phyloP scores from a whole-genome alignment of 2,329 filamentous ascomycete species.

The Cladosporium oxysporum region DNA sequence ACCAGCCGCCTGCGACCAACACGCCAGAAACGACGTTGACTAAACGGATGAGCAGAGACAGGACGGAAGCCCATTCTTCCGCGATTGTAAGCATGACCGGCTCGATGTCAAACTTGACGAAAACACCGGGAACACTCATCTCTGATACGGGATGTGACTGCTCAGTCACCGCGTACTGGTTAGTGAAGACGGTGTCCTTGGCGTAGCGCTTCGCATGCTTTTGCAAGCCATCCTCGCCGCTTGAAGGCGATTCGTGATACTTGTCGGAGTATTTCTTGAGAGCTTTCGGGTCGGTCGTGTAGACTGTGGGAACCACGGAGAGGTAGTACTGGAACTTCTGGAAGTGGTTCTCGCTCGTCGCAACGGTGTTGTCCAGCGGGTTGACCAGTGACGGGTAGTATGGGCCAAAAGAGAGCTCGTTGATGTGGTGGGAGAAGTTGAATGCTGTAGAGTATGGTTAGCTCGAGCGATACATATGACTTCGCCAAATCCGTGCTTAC shows the following conservation, averaged over 20 bases:
- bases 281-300: constrained; percentile 57
- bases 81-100: constrained; percentile 85
- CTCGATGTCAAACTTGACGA: constrained; percentile 99
- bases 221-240: constrained; percentile 38
- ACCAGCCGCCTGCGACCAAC: constrained; percentile 90
- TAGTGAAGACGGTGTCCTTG: constrained; percentile 74
- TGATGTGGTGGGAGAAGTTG: constrained; percentile 97
- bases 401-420: constrained; percentile 94
- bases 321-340: constrained; percentile 98
- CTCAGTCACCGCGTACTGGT: constrained; percentile 96
- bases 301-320: constrained; percentile 90
- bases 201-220: constrained; percentile 39
- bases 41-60: constrained; percentile 75
- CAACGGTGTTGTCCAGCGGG: constrained; percentile 88
- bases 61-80: constrained; percentile 74
- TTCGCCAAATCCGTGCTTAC: constrained; percentile 49
- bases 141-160: constrained; percentile 74
- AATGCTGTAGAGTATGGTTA: constrained; percentile 59
- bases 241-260: constrained; percentile 44
- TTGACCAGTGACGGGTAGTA: constrained; percentile 93
- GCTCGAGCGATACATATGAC: background rate
- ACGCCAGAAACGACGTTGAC: constrained; percentile 91
- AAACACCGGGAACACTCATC: constrained; percentile 77
- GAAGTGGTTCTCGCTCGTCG: constrained; percentile 73
- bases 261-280: constrained; percentile 42